Percentiles rank a stretch among this genome's conserved stretches.
phyloP scores from a whole-genome alignment of 495 filamentous ascomycete species.

The Parachaetomium inaequale region DNA sequence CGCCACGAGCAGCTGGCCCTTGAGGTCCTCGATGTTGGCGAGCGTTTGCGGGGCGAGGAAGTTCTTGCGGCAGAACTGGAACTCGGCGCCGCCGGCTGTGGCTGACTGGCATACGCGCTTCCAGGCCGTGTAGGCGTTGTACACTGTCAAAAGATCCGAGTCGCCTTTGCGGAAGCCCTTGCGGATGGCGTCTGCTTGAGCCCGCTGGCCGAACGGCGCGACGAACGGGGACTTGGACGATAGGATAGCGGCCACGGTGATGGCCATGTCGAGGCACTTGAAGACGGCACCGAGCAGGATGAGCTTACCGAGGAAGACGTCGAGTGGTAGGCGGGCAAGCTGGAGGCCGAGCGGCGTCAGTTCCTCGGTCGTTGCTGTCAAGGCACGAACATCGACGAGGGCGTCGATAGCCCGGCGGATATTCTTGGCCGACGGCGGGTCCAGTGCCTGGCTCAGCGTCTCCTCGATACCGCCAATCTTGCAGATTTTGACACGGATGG shows the following conservation, averaged over 20 bases:
- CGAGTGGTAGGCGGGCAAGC: conserved; percentile 81
- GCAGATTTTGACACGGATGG: conserved; percentile 95
- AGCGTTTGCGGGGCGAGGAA: conserved; percentile 81
- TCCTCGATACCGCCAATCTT: conserved; percentile 88
- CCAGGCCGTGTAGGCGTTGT: conserved; percentile 91
- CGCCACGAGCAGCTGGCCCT: conserved; percentile 78
- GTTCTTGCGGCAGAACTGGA: conserved; percentile 86
- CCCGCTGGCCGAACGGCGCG: conserved; percentile 73
- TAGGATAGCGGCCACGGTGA: conserved; percentile 88
- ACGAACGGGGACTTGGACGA: conserved; percentile 94
- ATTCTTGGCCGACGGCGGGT: conserved; percentile 85
- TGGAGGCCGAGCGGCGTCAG: conserved; percentile 83
- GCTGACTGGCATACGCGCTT: conserved; percentile 64
- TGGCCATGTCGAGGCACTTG: conserved; percentile 80
- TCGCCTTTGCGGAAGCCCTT: conserved; percentile 77
- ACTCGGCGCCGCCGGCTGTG: conserved; percentile 63
- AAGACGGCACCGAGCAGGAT: conserved; percentile 80
- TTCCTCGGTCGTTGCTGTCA: conserved; percentile 68
- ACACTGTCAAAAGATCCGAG: conserved; percentile 86
- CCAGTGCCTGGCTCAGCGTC: conserved; percentile 82
- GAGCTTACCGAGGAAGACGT: conserved; percentile 92
- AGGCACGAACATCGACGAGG: conserved; percentile 85
- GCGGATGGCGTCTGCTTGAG: conserved; percentile 72
- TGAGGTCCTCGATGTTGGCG: conserved; percentile 87
- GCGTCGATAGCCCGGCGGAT: conserved; percentile 89